Base-by-base conservation (phyloP, 2,329 filamentous ascomycete species). In the Gyromitra esculenta region DNA sequence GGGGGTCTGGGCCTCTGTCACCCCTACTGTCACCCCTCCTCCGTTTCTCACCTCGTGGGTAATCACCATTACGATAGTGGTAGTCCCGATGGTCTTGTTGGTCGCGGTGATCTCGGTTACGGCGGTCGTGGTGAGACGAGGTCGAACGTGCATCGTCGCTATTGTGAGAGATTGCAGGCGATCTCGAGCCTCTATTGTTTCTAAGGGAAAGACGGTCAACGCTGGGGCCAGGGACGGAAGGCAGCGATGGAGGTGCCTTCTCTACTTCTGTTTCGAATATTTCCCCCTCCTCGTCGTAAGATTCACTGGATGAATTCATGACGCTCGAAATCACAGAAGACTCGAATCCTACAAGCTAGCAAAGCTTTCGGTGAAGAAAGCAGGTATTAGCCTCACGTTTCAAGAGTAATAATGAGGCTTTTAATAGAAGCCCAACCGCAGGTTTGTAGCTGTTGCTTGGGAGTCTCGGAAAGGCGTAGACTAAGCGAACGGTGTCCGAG, bases 161-260 rank as follows among this genome's bases (percentile, higher is more conserved):
- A 43, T 76, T 63, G 66, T 74, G 64, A 50, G 73, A 78, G 43
- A 66, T 62, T 50, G 59, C 69, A 43, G 78, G 78, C 63, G 78
- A 79, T 77, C 69, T 79, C 78, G 78, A 79, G 43, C 65, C 69
- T 78, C 77, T 76, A 62, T 66, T 76, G 50, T 66, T 79, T 75
- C 77, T 80, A 81, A 79, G 81, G 79, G 79, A 81, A 80, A 77
- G 80, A 79, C 81, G 81, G 81, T 81, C 81, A 81, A 81, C 81
- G 80, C 80, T 80, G 77, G 80, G 79, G 78, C 80, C 81, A 81
- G 80, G 78, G 78, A 80, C 78, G 79, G 81, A 81, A 81, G 81
- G 81, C 81, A 81, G 80, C 81, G 81, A 81, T 80, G 80, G 81
- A 81, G 81, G 79, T 81, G 81, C 81, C 81, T 81, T 81, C 81